Base-by-base conservation (phyloP, 257 asterid genomes). In the Solanum pinnatisectum region DNA sequence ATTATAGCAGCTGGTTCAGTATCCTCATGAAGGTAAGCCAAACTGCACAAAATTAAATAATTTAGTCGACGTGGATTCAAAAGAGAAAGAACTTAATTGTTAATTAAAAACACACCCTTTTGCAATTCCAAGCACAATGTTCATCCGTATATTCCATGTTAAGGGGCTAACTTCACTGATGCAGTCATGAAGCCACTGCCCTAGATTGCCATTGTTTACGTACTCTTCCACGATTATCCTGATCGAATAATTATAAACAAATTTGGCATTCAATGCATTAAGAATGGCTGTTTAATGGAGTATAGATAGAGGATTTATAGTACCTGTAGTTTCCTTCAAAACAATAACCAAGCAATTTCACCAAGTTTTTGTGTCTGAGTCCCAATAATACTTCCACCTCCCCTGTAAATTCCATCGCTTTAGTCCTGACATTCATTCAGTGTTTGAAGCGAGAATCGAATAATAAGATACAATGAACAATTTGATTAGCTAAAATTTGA, bases 1-100 rank as follows among this genome's bases (percentile, higher is more conserved):
- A 85, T 33, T 39, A 91, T 42, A 5, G 89, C 89, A 13, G 89
- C 87, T 4, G 93, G 92, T 81, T 92, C 94, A 10, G 85, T 89
- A 20, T 92, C 96, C 85, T 95, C 95, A 2, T 93, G 98, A 46
- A 93, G 92, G 59, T 92, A 92, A n/a, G 90, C 89, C 83, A 92
- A 87, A 35, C 93, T 91, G 56, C 42, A 37, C 27, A 23, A 88
- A 40, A 72, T 16, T 32, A 39, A 40, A 25, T 4, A 46, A 78
- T 40, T 37, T 37, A 44, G 46, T 73, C 6, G 40, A 46, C 0
- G 20, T 46, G 56, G 56, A 23, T 68, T 67, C 73, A 8, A 32
- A 42, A 27, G 10, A 52, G 67, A 60, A 35, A 13, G 6, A 65
- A 32, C 10, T 33, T 18, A 20, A 35, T 37, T 36, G 36, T 74